Evolutionary conservation across 805 yeast species (phyloP).

Genomic region (Wickerhamiella shivajii): DNA sequence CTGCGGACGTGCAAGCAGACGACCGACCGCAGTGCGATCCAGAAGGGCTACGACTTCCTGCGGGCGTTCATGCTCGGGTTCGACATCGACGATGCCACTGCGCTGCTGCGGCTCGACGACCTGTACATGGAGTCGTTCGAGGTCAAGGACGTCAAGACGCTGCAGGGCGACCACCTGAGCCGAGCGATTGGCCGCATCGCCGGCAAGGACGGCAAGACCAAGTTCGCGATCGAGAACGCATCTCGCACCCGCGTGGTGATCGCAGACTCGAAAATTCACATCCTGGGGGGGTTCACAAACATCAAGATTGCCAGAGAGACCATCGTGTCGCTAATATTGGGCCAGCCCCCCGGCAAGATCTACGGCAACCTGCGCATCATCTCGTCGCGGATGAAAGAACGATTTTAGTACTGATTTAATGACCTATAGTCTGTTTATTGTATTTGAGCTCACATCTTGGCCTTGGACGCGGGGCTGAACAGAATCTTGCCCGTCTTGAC

Average conservation of each 20-base stretch:
- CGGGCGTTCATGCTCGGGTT: constrained; percentile 93
- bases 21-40: constrained; percentile 85
- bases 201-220: constrained; percentile 98
- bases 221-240: constrained; percentile 96
- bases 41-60: constrained; percentile 94
- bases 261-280: constrained; percentile 94
- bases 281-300: constrained; percentile 92
- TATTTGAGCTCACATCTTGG: too few species aligned
- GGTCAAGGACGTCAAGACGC: constrained; percentile 89
- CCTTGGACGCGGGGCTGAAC: too few species aligned
- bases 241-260: constrained; percentile 94
- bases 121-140: constrained; percentile 94
- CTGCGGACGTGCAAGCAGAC: constrained; percentile 70
- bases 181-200: constrained; percentile 99
- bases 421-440: background rate
- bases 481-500: constrained; percentile 5
- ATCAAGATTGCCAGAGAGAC: constrained; percentile 98
- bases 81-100: constrained; percentile 94
- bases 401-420: constrained; percentile 45
- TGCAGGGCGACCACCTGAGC: constrained; percentile 89
- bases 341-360: constrained; percentile 97
- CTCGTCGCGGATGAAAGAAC: constrained; percentile 92
- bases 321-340: constrained; percentile 84
- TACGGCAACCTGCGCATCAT: constrained; percentile 94
- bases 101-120: constrained; percentile 85